A percentile compares a stretch with the other conserved stretches of the same genome.
These are phyloP conservation scores for Scenedesmus sp. DNA, from an alignment of 163 green algal genomes.

Conservation along the genomic window DNA sequence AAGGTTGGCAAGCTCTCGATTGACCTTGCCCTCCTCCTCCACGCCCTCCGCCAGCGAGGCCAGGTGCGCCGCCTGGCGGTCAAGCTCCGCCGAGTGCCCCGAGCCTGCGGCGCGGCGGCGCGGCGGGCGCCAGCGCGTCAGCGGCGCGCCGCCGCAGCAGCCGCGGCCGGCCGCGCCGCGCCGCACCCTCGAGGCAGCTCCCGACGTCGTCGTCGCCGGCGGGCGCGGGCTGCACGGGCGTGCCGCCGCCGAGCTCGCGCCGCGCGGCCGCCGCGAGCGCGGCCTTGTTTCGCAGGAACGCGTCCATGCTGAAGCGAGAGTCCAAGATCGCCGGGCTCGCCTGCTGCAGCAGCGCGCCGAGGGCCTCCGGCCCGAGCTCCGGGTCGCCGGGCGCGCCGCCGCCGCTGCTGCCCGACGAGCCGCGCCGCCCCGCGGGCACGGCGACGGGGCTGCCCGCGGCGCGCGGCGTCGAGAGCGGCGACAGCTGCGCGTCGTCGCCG, in stretches of 20 bases:
- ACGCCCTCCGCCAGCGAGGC: slow-evolving; percentile 43
- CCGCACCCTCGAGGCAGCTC: slow-evolving; percentile 23
- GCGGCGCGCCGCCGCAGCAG: no score
- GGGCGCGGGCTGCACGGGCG: neutral
- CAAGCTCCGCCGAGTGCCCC: slow-evolving; percentile 31
- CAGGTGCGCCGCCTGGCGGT: slow-evolving; percentile 7
- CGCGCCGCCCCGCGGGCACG: neutral
- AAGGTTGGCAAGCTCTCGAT: slow-evolving; percentile 64
- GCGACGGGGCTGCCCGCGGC: slow-evolving; percentile 12
- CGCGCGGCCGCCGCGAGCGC: slow-evolving; percentile 10
- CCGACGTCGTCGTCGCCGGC: slow-evolving; percentile 18
- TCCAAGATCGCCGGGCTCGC: slow-evolving; percentile 27
- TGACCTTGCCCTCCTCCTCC: slow-evolving; percentile 68
- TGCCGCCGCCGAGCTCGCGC: slow-evolving; percentile 14
- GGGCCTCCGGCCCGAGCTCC: neutral
- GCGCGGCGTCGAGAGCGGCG: neutral
- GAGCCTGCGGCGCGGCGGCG: neutral
- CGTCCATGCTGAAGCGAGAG: slow-evolving; percentile 10
- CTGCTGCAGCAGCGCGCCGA: slow-evolving; percentile 22
- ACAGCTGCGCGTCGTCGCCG: neutral
- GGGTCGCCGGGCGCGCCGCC: slow-evolving; percentile 11
- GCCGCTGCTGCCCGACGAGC: neutral
- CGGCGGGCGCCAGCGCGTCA: neutral
- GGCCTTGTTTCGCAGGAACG: slow-evolving; percentile 30
- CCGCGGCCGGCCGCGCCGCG: no score